phyloP scores from a whole-genome alignment of 306 rosid species.

The Lupinus albus region DNA sequence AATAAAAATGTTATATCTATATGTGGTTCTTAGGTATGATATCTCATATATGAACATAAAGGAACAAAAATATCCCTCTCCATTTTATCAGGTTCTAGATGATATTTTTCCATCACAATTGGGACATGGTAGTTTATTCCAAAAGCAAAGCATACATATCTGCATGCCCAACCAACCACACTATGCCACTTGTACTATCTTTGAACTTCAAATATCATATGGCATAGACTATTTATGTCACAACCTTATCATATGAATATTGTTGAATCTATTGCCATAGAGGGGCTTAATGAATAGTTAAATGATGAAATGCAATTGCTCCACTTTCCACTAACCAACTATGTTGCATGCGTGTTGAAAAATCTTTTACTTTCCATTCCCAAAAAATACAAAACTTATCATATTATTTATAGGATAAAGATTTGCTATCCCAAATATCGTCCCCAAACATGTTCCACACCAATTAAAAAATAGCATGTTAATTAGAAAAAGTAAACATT shows the following conservation, averaged over 20 bases:
- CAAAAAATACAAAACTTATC: slow-evolving; percentile 24
- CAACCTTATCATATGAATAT: slow-evolving; percentile 7
- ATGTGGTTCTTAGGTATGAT: neutral
- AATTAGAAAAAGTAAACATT: too few species aligned
- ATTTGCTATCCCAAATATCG: too few species aligned
- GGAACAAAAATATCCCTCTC: slow-evolving; percentile 22
- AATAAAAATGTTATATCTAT: neutral
- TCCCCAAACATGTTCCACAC: too few species aligned
- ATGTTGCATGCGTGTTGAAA: slow-evolving; percentile 73
- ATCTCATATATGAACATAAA: neutral
- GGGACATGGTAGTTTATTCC: slow-evolving; percentile 35
- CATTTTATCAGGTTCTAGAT: neutral
- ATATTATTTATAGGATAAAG: neutral
- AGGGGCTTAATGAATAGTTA: slow-evolving; percentile 23
- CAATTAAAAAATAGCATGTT: too few species aligned
- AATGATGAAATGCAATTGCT: slow-evolving; percentile 43
- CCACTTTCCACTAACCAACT: slow-evolving; percentile 62
- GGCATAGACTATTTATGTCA: slow-evolving; percentile 13
- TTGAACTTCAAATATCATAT: neutral
- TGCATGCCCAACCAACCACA: slow-evolving; percentile 40
- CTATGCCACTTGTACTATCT: slow-evolving; percentile 44
- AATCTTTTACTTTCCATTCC: slow-evolving; percentile 40
- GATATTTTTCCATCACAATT: slow-evolving; percentile 34
- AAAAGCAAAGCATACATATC: slow-evolving; percentile 40
- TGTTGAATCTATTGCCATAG: slow-evolving; percentile 14